Evolutionary conservation across 1,284 basidiomycete species (phyloP).

Genomic region (Ganoderma boninense): DNA sequence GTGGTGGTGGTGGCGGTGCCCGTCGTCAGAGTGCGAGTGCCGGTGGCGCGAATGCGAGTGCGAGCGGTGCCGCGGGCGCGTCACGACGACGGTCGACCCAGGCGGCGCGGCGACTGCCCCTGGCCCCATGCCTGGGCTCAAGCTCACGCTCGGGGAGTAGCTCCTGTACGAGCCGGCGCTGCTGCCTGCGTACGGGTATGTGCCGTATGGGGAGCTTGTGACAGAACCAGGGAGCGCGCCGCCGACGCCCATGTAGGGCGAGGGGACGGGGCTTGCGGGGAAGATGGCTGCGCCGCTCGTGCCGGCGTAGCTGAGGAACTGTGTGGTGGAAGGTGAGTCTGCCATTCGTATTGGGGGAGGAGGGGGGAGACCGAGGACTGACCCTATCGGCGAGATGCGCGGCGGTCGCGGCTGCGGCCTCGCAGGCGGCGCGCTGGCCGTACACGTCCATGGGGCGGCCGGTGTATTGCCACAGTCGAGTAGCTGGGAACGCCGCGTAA

Average conservation of each 20-base stretch:
- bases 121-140: background rate
- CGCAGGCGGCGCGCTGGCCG: conserved; percentile 31
- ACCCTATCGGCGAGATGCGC: conserved; percentile 24
- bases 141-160: background rate
- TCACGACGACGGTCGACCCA: conserved; percentile 14
- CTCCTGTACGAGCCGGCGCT: background rate
- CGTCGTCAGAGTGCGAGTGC: conserved; percentile 7
- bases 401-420: conserved; percentile 29
- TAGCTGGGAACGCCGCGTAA: conserved; percentile 8
- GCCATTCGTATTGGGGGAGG: too few species aligned
- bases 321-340: background rate
- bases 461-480: conserved; percentile 31
- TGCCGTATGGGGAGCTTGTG: background rate
- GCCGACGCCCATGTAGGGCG: conserved; percentile 4
- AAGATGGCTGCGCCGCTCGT: conserved; percentile 1
- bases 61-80: conserved; percentile 7
- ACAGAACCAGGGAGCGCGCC: background rate
- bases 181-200: conserved; percentile 6
- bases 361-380: background rate
- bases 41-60: conserved; percentile 8
- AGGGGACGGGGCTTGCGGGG: conserved; percentile 11
- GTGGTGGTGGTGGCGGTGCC: conserved; percentile 16
- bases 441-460: conserved; percentile 30
- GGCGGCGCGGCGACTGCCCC: conserved; percentile 6
- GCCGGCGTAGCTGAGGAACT: conserved; percentile 13